Base-by-base conservation (phyloP, 176 grass and related monocot species). In the Chloris gayana region DNA sequence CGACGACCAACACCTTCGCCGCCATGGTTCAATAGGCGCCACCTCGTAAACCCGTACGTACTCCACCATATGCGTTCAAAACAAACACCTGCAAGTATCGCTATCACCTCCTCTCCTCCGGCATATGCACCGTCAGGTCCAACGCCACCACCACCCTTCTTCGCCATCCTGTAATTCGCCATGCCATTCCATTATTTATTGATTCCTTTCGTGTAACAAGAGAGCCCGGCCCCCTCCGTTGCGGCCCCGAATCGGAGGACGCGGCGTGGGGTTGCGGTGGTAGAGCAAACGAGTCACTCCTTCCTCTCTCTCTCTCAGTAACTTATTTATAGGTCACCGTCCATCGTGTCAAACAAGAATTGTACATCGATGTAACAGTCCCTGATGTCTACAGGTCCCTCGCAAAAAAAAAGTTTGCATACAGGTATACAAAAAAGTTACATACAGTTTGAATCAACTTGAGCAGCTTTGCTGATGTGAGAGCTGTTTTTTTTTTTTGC, bases 311-410 rank as follows among this genome's bases (percentile, higher is more conserved):
- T 42, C 30, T n/a, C n/a, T n/a, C n/a, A 59, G 78, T 86, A 78
- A 89, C 73, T 75, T 80, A 80, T 84, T 62, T 75, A 82, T 82
- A 89, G 83, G 88, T 73, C 70, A 57, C 82, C 82, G 34, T 76
- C 25, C 33, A 75, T 83, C 72, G 25, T 17, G 82, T 71, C 29
- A 80, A 88, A 83, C 72, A 77, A 74, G 61, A 86, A 78, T 78
- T 89, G 83, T 89, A 89, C 79, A 89, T 89, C 78, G 78, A 82
- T 86, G 83, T 86, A 89, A 89, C 73, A 89, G 73, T 82, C 37
- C 30, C 78, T 68, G 58, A 73, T 82, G 83, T 82, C 5, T 24
- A 89, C 88, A 86, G n/a, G n/a, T n/a, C n/a, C n/a, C n/a, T n/a
- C n/a, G n/a, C n/a, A n/a, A n/a, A n/a, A n/a, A n/a, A n/a, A n/a